Conservation (phyloP, 768 basidiomycete genomes). For the Boletus rex-veris region DNA sequence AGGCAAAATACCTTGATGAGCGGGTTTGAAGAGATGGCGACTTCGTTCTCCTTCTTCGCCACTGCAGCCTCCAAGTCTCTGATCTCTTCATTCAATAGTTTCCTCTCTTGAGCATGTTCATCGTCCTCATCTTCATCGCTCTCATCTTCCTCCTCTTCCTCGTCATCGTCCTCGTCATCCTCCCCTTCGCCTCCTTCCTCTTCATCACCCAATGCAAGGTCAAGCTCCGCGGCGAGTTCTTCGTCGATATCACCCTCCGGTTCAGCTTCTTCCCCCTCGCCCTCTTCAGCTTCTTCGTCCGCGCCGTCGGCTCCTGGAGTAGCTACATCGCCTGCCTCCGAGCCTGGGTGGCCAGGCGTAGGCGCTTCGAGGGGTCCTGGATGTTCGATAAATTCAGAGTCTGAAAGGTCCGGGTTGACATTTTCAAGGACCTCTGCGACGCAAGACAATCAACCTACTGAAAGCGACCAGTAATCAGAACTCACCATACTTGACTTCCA, state of each 20-base stretch:
- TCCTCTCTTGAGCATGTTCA: constrained; percentile 72
- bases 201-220: constrained; percentile 71
- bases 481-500: constrained; percentile 75
- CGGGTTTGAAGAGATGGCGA: constrained; percentile 79
- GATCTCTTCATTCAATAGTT: constrained; percentile 84
- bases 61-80: constrained; percentile 86
- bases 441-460: neutral
- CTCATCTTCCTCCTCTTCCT: constrained; percentile 42
- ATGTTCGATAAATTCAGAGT: constrained; percentile 80
- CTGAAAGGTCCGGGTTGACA: constrained; percentile 86
- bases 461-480: neutral
- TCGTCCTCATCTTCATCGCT: constrained; percentile 78
- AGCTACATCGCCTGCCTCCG: constrained; percentile 60
- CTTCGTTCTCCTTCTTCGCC: constrained; percentile 78
- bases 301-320: constrained; percentile 52
- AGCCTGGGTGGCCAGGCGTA: constrained; percentile 65
- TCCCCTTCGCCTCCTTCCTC: constrained; percentile 61
- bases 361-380: constrained; percentile 59
- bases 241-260: constrained; percentile 82
- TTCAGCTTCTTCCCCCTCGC: constrained; percentile 57
- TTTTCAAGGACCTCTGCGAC: constrained; percentile 76
- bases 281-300: constrained; percentile 58
- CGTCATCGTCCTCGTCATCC: constrained; percentile 66
- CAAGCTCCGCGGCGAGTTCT: constrained; percentile 84
- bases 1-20: constrained; percentile 64